phyloP scores from a whole-genome alignment of 257 asterid genomes.

The Ilex asprella region DNA sequence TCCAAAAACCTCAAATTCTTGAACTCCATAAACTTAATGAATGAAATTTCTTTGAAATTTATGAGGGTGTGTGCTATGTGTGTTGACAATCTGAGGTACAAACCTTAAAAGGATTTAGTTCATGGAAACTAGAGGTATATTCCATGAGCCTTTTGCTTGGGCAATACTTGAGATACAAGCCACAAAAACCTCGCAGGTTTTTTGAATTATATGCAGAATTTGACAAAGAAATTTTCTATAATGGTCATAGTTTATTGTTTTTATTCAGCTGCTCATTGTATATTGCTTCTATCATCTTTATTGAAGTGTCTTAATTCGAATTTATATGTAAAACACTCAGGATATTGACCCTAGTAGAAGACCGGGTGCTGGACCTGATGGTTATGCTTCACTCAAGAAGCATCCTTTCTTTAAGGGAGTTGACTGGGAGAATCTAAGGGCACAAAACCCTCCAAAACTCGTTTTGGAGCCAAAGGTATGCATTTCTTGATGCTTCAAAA shows the following conservation, averaged over 20 bases:
- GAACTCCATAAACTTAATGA: too few relatives aligned
- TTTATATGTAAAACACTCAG: conserved; percentile 29
- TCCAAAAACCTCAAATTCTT: too few relatives aligned
- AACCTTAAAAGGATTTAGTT: too few relatives aligned
- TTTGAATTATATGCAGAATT: too few relatives aligned
- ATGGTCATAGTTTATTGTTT: not conserved
- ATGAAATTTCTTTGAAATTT: too few relatives aligned
- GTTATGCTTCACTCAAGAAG: conserved; percentile 69
- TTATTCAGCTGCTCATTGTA: conserved; percentile 6
- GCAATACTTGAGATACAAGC: too few relatives aligned
- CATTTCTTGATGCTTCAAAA: not conserved
- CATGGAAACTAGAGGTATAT: too few relatives aligned
- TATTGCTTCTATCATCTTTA: not conserved
- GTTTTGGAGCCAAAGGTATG: conserved; percentile 68
- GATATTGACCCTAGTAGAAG: conserved; percentile 87
- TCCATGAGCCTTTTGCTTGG: too few relatives aligned
- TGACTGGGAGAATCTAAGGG: conserved; percentile 69
- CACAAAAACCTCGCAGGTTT: too few relatives aligned
- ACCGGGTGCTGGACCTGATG: conserved; percentile 84
- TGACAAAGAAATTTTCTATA: too few relatives aligned
- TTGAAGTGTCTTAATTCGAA: not conserved
- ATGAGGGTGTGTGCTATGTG: too few relatives aligned
- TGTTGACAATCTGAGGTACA: too few relatives aligned
- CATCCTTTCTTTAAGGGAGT: conserved; percentile 81
- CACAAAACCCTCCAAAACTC: conserved; percentile 67